Base-by-base conservation (phyloP, 148 eudicot genomes). In the Chenopodium berlandieri region DNA sequence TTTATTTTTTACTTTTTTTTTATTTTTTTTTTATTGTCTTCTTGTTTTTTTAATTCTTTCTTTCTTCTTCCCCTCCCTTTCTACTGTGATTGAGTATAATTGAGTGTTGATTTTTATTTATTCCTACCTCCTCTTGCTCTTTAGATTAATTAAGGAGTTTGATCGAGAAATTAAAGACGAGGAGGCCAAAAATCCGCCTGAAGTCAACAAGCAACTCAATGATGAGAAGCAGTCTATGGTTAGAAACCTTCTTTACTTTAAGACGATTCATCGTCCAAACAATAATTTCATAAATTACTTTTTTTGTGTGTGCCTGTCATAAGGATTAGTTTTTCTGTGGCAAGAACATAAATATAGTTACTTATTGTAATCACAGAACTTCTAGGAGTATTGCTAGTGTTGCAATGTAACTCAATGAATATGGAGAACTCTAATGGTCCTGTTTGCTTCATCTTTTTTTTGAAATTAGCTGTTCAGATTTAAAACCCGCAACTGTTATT, bases 151-250 rank as follows among this genome's bases (percentile, higher is more conserved):
- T 78, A 96, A 96, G 87, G 99, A 96, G 86, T 96, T 96, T 90
- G 99, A 96, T 87, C 98, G 95, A 31, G 97, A 94, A 86, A 89
- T 96, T 81, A 94, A 96, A 87, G 99, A 94, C 50, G 98, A 94
- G 83, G 98, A 96, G 87, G 71, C 86, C 56, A 90, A 84, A 89
- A 96, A 87, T 84, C 82, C 95, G 58, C 93, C 95, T 69, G 99
- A 94, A 84, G 89, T 94, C 74, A 91, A 84, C 84, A 96, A 96
- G 90, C 90, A 91, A 81, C 94, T 96, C 58, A 96, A 96, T 73
- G 98, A 96, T 77, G 99, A 92, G 92, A 94, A 94, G 86, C 99
- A 96, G 81, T 88, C 97, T 58, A 92, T 96, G 99, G 99, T 91
- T 80, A 86, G 86, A 40, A 40, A 58, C 75, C 54, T 62, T 70